Evolutionary conservation across 2,329 filamentous ascomycete genomes (phyloP).

Genomic region (Penicillium palitans): DNA sequence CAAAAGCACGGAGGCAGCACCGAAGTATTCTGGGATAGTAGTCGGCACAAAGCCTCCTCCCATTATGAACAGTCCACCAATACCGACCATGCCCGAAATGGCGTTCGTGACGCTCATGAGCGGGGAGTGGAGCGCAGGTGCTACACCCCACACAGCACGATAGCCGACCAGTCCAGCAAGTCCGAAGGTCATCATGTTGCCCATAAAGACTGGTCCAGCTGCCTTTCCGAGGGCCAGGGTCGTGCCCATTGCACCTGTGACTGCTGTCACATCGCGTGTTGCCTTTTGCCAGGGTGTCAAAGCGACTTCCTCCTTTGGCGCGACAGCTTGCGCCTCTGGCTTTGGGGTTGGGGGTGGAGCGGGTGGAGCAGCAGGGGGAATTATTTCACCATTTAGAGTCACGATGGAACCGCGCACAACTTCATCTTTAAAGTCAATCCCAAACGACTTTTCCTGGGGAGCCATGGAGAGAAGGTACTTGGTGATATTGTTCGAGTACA

Average conservation of each 20-base stretch:
- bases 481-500: slow-evolving; percentile 93
- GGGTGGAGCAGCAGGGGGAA: slow-evolving; percentile 73
- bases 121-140: slow-evolving; percentile 79
- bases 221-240: slow-evolving; percentile 75
- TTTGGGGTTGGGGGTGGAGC: slow-evolving; percentile 55
- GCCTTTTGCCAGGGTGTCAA: slow-evolving; percentile 81
- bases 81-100: slow-evolving; percentile 86
- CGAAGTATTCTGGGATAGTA: slow-evolving; percentile 76
- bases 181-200: slow-evolving; percentile 80
- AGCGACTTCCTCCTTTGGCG: slow-evolving; percentile 58
- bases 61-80: slow-evolving; percentile 86
- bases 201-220: slow-evolving; percentile 82
- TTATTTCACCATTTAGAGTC: slow-evolving; percentile 71
- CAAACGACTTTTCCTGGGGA: slow-evolving; percentile 74
- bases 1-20: slow-evolving; percentile 75
- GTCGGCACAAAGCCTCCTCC: slow-evolving; percentile 76
- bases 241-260: slow-evolving; percentile 76
- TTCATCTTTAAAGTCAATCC: slow-evolving; percentile 77
- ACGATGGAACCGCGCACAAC: slow-evolving; percentile 84
- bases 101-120: slow-evolving; percentile 93
- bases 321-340: slow-evolving; percentile 53
- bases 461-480: slow-evolving; percentile 83
- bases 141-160: slow-evolving; percentile 83
- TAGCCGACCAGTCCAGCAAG: slow-evolving; percentile 85
- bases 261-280: slow-evolving; percentile 69